Evolutionary conservation across 1,284 basidiomycete genomes (phyloP), one percentile per base, ranked within the genome.

Genomic region (Heterobasidion irregulare): DNA sequence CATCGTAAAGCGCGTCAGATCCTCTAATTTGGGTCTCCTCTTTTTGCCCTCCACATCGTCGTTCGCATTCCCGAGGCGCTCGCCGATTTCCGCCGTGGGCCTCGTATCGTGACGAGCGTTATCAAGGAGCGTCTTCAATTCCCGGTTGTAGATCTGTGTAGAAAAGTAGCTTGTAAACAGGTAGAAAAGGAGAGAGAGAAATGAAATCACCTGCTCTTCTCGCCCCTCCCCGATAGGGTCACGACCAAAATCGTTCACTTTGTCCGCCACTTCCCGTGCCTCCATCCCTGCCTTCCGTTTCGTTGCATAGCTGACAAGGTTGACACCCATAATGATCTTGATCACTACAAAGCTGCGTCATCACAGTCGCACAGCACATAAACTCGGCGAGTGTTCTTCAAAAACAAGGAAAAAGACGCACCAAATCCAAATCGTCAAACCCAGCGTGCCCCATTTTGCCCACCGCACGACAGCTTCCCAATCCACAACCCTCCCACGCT

Each of bases 1-100:
- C 93, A 96, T 96, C 19, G 92, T 94, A 75, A 89, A 96, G 56
- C 93, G 72, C 43, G 91, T 94, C 56, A 95, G 77, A 63, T 95
- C 92, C 66, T 95, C 92, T 57, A 96, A 69, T 56, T 82, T 80
- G 58, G 89, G 78, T 57, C 75, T 69, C 59, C 81, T 83, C 63
- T 76, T 84, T 70, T 82, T 81, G 38, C 76, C 75, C 34, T 63
- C 71, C 41, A 67, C 71, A 50, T 60, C 62, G 35, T 55, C 58
- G 13, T 60, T 56, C 18, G 64, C 71, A 47, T 55, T 55, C 16
- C 46, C 50, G 57, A 34, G 45, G 55, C 16, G 44, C 41, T 89
- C 86, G 1, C 85, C 87, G 54, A 89, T 84, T 63, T 92, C 89
- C 12, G 84, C 77, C 8, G 84, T 78, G 9, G 75, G 76, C 1